phyloP scores from a whole-genome alignment of 1,139 yeast species.

The Yamadazyma diddensiae region DNA sequence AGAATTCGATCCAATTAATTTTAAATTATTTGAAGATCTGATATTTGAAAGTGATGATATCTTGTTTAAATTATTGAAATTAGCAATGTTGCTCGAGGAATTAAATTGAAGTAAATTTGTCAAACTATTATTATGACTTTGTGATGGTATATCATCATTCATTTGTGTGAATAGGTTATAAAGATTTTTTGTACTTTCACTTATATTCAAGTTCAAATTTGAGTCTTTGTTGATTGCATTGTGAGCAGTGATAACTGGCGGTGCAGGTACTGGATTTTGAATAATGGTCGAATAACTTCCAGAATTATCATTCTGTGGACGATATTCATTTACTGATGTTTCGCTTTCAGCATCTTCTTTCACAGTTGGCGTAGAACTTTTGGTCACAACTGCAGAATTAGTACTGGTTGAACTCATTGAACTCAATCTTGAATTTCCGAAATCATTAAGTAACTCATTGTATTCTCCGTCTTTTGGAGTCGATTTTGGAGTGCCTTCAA shows the following conservation, averaged over 20 bases:
- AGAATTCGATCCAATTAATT: conserved; percentile 13
- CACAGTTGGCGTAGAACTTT: conserved; percentile 11
- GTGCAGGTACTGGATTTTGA: conserved; percentile 15
- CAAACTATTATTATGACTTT: conserved; percentile 21
- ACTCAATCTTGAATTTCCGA: conserved; percentile 16
- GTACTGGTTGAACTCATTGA: conserved; percentile 13
- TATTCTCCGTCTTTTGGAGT: conserved; percentile 11
- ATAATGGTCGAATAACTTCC: conserved; percentile 18
- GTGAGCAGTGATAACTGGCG: conserved; percentile 17
- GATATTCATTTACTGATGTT: no score
- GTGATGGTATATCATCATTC: conserved; percentile 22
- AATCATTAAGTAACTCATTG: conserved; percentile 14
- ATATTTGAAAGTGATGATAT: conserved; percentile 15
- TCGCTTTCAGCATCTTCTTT: no score
- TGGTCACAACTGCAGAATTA: conserved; percentile 11
- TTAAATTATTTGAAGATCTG: conserved; percentile 12
- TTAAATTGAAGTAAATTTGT: conserved; percentile 27
- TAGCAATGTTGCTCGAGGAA: conserved; percentile 5
- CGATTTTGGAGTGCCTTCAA: conserved; percentile 12
- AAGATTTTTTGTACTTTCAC: conserved; percentile 27
- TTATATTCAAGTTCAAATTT: conserved; percentile 14
- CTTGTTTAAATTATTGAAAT: conserved; percentile 10
- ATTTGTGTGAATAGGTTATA: conserved; percentile 30
- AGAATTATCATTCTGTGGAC: conserved; percentile 18
- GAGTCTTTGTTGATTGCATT: conserved; percentile 11